phyloP scores from a whole-genome alignment of 805 yeast species.

The Helenozyma rhizophorensis region DNA sequence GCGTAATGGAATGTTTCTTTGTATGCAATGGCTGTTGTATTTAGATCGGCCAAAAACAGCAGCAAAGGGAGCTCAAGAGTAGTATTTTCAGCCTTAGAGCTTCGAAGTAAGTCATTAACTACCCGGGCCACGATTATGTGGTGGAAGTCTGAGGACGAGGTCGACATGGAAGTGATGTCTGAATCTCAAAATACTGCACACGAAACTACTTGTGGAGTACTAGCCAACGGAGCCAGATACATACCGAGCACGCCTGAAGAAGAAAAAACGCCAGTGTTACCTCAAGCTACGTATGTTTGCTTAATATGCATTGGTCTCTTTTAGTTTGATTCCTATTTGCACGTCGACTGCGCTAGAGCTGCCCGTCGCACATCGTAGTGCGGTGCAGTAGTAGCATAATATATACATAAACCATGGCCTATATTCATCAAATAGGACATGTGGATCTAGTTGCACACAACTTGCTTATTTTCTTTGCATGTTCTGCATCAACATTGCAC shows the following conservation, averaged over 20 bases:
- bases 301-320: slow-evolving; percentile 2
- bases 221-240: too few relatives aligned
- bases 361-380: too few relatives aligned
- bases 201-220: too few relatives aligned
- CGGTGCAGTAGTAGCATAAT: slow-evolving; percentile 1
- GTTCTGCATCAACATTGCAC: slow-evolving; percentile 69
- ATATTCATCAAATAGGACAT: too few relatives aligned
- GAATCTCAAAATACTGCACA: too few relatives aligned
- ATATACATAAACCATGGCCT: slow-evolving; percentile 2
- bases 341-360: too few relatives aligned
- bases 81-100: slow-evolving; percentile 1
- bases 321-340: background rate
- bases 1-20: slow-evolving; percentile 5
- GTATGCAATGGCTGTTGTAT: slow-evolving; percentile 4
- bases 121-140: slow-evolving; percentile 6
- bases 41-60: slow-evolving; percentile 6
- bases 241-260: too few relatives aligned
- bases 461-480: slow-evolving; percentile 33
- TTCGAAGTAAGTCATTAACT: slow-evolving; percentile 2
- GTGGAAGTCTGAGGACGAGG: slow-evolving; percentile 1
- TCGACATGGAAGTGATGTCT: too few relatives aligned
- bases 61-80: slow-evolving; percentile 4
- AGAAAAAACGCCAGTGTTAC: too few relatives aligned
- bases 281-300: too few relatives aligned
- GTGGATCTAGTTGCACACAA: too few relatives aligned